These are phyloP conservation scores for Favolaschia claudopus DNA, from an alignment of 768 basidiomycete genomes.

Conservation along the genomic window DNA sequence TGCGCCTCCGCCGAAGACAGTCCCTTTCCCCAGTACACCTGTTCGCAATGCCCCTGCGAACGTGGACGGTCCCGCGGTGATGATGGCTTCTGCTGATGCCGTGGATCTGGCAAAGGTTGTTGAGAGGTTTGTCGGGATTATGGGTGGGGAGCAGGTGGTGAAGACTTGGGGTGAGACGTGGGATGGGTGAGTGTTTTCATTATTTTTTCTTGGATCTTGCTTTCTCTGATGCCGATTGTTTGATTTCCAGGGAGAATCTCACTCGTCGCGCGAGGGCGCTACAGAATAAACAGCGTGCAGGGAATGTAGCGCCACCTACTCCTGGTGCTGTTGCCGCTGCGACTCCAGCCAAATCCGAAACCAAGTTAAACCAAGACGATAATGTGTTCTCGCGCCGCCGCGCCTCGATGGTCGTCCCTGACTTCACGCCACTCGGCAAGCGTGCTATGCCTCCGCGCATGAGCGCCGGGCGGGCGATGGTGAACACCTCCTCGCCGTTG, in stretches of 20 bases:
- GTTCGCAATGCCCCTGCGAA: slow-evolving; percentile 14
- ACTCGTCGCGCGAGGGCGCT: slow-evolving; percentile 61
- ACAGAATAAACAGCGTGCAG: slow-evolving; percentile 64
- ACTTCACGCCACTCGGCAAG: slow-evolving; percentile 58
- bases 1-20: neutral
- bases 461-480: slow-evolving; percentile 14
- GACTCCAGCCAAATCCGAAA: neutral
- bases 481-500: slow-evolving; percentile 29
- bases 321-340: slow-evolving; percentile 26
- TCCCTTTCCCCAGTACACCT: slow-evolving; percentile 5
- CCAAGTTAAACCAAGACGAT: slow-evolving; percentile 17
- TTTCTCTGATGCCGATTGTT: neutral
- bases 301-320: slow-evolving; percentile 61
- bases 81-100: slow-evolving; percentile 59
- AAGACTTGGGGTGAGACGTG: slow-evolving; percentile 57
- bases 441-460: slow-evolving; percentile 38
- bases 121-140: slow-evolving; percentile 57
- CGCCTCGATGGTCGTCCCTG: slow-evolving; percentile 52
- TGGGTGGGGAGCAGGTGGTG: slow-evolving; percentile 54
- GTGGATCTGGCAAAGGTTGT: slow-evolving; percentile 67
- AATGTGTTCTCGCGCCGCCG: slow-evolving; percentile 15
- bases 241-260: slow-evolving; percentile 54
- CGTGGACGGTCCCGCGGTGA: slow-evolving; percentile 29
- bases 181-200: slow-evolving; percentile 55
- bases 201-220: neutral